These are phyloP conservation scores for Candida ponderosae DNA, from an alignment of 805 yeast species.

Conservation along the genomic window DNA sequence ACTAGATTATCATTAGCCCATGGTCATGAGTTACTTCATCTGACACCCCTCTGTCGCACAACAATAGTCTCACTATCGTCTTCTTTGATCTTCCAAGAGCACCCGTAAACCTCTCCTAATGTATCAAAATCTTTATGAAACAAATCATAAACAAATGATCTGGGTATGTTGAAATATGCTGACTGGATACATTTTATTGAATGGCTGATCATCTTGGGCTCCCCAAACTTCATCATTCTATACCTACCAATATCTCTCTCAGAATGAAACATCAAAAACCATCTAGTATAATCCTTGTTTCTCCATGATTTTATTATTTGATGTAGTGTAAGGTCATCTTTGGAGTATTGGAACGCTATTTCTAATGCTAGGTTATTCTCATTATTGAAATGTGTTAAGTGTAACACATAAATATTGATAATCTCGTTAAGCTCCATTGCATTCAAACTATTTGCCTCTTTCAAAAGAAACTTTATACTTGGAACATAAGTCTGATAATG, in stretches of 20 bases:
- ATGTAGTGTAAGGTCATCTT: constrained; percentile 24
- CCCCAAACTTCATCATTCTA: constrained; percentile 37
- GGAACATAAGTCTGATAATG: constrained; percentile 55
- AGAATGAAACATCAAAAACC: constrained; percentile 22
- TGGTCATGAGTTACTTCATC: not conserved
- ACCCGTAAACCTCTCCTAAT: constrained; percentile 3
- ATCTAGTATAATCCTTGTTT: constrained; percentile 20
- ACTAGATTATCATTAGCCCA: no score
- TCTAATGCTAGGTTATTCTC: constrained; percentile 12
- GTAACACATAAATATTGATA: constrained; percentile 34
- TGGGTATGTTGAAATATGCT: constrained; percentile 31
- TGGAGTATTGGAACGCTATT: constrained; percentile 19
- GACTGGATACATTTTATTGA: constrained; percentile 26
- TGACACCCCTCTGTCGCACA: not conserved
- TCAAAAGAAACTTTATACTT: constrained; percentile 31
- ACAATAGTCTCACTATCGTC: not conserved
- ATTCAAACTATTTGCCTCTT: constrained; percentile 12
- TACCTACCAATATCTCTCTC: constrained; percentile 8
- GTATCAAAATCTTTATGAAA: constrained; percentile 4
- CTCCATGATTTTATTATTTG: constrained; percentile 26
- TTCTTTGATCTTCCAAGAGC: constrained; percentile 8
- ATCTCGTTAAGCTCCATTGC: constrained; percentile 32
- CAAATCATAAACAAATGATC: constrained; percentile 5
- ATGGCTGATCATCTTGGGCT: constrained; percentile 21
- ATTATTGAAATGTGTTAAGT: constrained; percentile 22